Evolutionary conservation across 345 rosid genomes (phyloP).

Genomic region (Nephelium lappaceum): DNA sequence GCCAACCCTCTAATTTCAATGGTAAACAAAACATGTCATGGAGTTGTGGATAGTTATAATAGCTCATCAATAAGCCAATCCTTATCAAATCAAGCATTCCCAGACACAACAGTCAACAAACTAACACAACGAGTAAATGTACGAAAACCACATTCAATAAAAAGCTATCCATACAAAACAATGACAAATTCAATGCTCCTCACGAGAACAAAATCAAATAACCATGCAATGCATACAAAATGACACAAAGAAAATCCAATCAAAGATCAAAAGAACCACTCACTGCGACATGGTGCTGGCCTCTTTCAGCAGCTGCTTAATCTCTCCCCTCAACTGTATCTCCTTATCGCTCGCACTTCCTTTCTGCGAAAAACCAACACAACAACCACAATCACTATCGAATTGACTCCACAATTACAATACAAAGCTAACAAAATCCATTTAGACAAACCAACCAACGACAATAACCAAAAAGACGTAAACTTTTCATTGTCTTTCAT

Average conservation of each 20-base stretch:
- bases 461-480: background rate
- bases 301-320: conserved; percentile 72
- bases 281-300: conserved; percentile 77
- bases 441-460: too few relatives aligned
- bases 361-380: conserved; percentile 36
- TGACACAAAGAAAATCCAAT: background rate
- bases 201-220: background rate
- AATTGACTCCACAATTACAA: background rate
- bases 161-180: background rate
- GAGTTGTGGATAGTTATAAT: background rate
- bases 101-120: too few relatives aligned
- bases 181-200: background rate
- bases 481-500: background rate
- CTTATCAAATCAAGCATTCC: background rate
- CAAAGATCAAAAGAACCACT: conserved; percentile 30
- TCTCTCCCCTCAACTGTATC: conserved; percentile 59
- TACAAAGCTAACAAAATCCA: background rate
- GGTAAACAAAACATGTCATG: background rate
- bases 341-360: conserved; percentile 52
- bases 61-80: background rate
- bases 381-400: background rate
- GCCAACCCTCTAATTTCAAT: background rate
- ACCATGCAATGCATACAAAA: background rate
- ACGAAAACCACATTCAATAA: background rate
- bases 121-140: background rate